Percentiles rank a stretch among this genome's conserved stretches.
Conservation (phyloP, 2,329 filamentous ascomycete genomes). For the Arachnomyces sp. region DNA sequence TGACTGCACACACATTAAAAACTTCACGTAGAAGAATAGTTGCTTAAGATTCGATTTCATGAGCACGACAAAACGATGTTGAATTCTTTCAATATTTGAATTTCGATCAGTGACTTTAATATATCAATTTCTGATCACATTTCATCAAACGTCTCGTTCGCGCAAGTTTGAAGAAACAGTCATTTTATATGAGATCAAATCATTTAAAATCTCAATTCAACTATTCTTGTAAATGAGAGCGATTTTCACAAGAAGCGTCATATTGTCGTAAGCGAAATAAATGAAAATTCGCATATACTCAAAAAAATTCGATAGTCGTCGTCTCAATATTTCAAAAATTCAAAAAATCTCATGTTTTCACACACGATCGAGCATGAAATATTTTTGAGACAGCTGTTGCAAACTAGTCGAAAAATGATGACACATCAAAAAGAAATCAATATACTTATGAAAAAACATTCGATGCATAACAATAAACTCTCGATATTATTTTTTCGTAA, state of each 20-base stretch:
- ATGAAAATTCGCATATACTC: conserved; percentile 92
- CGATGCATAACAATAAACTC: conserved; percentile 73
- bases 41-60: conserved; percentile 52
- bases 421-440: conserved; percentile 77
- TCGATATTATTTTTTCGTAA: conserved; percentile 68
- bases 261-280: conserved; percentile 81
- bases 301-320: conserved; percentile 63
- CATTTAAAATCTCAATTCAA: conserved; percentile 88
- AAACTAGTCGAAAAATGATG: conserved; percentile 77
- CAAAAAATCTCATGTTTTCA: conserved; percentile 89
- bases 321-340: conserved; percentile 67
- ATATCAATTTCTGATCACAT: conserved; percentile 76
- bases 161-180: conserved; percentile 59
- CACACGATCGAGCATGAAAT: conserved; percentile 87
- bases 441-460: conserved; percentile 71
- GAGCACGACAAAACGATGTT: conserved; percentile 73
- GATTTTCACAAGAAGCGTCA: conserved; percentile 77
- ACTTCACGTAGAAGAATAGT: conserved; percentile 52
- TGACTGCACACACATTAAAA: conserved; percentile 46
- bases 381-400: conserved; percentile 63
- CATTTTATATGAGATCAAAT: conserved; percentile 79
- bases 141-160: conserved; percentile 73
- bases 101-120: conserved; percentile 68
- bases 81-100: conserved; percentile 67
- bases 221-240: conserved; percentile 75